phyloP scores from a whole-genome alignment of 148 eudicot genomes.

The Rhododendron mucronatum region DNA sequence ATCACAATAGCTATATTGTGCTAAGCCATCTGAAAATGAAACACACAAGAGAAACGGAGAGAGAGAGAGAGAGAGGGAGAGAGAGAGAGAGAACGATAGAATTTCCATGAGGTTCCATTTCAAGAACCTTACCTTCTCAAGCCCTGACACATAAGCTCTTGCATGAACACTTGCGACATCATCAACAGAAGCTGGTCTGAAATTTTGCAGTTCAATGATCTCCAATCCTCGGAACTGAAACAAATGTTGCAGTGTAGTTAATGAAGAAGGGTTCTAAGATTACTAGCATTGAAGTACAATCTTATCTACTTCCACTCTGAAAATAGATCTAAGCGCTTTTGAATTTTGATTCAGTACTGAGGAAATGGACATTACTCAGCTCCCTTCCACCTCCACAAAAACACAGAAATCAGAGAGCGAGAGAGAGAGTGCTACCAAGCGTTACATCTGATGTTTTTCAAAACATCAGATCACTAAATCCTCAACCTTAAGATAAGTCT shows the following conservation, averaged over 20 bases:
- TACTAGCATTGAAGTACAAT: neutral
- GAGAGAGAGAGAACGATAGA: neutral
- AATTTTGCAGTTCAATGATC: constrained; percentile 58
- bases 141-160: constrained; percentile 74
- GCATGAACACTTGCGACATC: constrained; percentile 79
- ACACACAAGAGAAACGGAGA: neutral
- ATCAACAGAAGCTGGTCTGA: constrained; percentile 57
- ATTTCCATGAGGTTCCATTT: neutral
- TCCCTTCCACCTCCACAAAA: neutral
- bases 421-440: neutral
- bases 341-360: constrained; percentile 4
- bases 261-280: neutral
- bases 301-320: neutral
- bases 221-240: constrained; percentile 66
- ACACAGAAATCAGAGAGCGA: neutral
- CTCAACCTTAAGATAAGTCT: neutral
- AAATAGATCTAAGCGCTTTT: neutral
- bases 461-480: neutral
- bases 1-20: neutral
- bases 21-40: neutral
- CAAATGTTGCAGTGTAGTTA: constrained; percentile 1
- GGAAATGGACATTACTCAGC: neutral
- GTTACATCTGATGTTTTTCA: neutral
- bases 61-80: neutral
- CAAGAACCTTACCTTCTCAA: constrained; percentile 66